These are phyloP conservation scores for Psidium friedrichsthalianum DNA, from an alignment of 345 rosid species.

Conservation along the genomic window DNA sequence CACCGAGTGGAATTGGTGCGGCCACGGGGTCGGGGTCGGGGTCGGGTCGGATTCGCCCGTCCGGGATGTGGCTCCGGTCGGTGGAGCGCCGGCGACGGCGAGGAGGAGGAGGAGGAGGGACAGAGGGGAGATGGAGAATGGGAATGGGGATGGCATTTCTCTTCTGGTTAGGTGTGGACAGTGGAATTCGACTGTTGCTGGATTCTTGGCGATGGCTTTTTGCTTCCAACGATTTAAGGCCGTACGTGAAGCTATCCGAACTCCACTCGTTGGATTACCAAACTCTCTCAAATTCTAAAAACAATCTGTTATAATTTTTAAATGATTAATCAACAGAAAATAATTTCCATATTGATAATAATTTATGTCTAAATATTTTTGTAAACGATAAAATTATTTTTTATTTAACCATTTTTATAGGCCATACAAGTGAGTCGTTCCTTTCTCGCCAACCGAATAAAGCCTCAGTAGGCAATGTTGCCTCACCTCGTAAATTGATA, in stretches of 20 bases:
- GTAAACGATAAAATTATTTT: fast-evolving
- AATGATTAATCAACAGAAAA: neutral
- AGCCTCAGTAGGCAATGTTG: neutral
- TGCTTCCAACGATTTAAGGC: neutral
- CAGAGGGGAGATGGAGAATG: neutral
- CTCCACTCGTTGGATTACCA: neutral
- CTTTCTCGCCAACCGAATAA: no score
- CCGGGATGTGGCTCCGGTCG: neutral
- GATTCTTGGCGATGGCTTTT: neutral
- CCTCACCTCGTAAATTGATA: neutral
- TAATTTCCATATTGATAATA: fast-evolving
- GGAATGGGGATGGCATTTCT: neutral
- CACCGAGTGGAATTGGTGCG: conserved; percentile 37
- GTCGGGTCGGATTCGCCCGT: conserved; percentile 9
- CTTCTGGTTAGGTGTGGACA: neutral
- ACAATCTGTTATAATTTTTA: fast-evolving
- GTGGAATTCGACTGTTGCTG: neutral
- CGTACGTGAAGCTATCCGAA: neutral
- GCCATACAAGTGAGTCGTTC: neutral
- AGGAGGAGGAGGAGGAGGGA: conserved; percentile 1
- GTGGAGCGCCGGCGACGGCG: neutral
- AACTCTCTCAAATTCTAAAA: neutral
- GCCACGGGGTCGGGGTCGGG: conserved; percentile 36
- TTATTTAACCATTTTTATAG: fast-evolving
- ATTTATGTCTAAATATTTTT: fast-evolving